phyloP scores from a whole-genome alignment of 495 filamentous ascomycete genomes.

The Ramalina intermedia region DNA sequence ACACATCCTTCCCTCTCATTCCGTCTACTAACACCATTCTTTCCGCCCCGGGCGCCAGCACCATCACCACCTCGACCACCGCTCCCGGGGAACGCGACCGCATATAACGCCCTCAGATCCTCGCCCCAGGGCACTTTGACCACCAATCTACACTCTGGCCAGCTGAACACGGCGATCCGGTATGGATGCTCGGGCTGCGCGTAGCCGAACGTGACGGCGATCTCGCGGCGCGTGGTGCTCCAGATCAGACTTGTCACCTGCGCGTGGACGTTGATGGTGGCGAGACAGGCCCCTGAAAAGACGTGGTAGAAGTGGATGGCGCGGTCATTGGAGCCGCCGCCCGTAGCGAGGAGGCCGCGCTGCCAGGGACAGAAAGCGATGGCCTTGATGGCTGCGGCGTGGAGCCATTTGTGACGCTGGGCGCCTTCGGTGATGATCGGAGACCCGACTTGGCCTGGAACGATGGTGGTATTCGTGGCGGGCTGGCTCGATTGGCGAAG shows the following conservation, averaged over 20 bases:
- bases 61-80: slow-evolving; percentile 24
- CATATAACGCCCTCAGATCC: slow-evolving; percentile 44
- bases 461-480: not conserved
- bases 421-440: slow-evolving; percentile 27
- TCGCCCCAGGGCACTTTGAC: slow-evolving; percentile 80
- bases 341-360: slow-evolving; percentile 72
- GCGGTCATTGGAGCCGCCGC: slow-evolving; percentile 85
- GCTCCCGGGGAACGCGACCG: slow-evolving; percentile 29
- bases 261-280: slow-evolving; percentile 81
- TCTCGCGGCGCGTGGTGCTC: slow-evolving; percentile 73
- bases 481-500: not conserved
- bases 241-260: slow-evolving; percentile 91
- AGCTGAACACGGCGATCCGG: slow-evolving; percentile 86
- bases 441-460: slow-evolving; percentile 9
- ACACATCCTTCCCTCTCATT: slow-evolving; percentile 72
- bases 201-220: slow-evolving; percentile 88
- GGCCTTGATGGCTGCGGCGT: slow-evolving; percentile 87
- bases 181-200: slow-evolving; percentile 85
- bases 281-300: slow-evolving; percentile 67
- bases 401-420: slow-evolving; percentile 58
- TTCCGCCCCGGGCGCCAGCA: not conserved
- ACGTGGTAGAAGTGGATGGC: slow-evolving; percentile 94
- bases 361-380: slow-evolving; percentile 97
- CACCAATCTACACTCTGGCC: slow-evolving; percentile 84
- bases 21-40: slow-evolving; percentile 38